Percentiles rank a stretch among this genome's conserved stretches.
These are phyloP conservation scores for Magnaporthiopsis incrustans DNA, from an alignment of 2,329 filamentous ascomycete genomes.

Conservation along the genomic window DNA sequence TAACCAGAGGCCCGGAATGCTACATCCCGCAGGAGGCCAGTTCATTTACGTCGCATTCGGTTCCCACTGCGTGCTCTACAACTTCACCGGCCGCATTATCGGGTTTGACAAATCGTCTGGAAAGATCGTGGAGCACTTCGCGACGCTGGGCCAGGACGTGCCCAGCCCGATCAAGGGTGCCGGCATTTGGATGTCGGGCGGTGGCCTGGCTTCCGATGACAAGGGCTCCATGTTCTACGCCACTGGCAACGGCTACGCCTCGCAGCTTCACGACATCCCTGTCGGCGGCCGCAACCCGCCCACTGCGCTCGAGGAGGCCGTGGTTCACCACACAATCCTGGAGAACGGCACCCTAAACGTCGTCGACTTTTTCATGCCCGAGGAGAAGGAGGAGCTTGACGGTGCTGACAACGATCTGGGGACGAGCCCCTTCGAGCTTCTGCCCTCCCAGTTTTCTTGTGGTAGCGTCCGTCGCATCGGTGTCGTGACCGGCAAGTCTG, in stretches of 20 bases:
- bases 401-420: slow-evolving; percentile 41
- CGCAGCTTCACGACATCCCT: slow-evolving; percentile 33
- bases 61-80: slow-evolving; percentile 43
- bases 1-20: slow-evolving; percentile 36
- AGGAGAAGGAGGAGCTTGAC: slow-evolving; percentile 39
- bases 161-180: slow-evolving; percentile 29
- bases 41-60: slow-evolving; percentile 41
- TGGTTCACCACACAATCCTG: slow-evolving; percentile 38
- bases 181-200: slow-evolving; percentile 42
- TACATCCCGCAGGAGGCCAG: slow-evolving; percentile 22
- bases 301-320: slow-evolving; percentile 37
- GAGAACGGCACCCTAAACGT: slow-evolving; percentile 32
- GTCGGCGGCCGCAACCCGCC: slow-evolving; percentile 35
- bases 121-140: slow-evolving; percentile 32
- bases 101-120: slow-evolving; percentile 38
- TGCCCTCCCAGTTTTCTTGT: slow-evolving; percentile 35
- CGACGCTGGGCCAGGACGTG: slow-evolving; percentile 34
- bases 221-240: slow-evolving; percentile 37
- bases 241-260: slow-evolving; percentile 40
- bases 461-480: slow-evolving; percentile 36
- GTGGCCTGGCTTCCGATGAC: slow-evolving; percentile 38
- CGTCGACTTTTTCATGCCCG: slow-evolving; percentile 43
- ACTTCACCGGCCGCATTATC: slow-evolving; percentile 41
- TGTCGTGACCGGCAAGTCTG: slow-evolving; percentile 39
- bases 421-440: slow-evolving; percentile 33